Evolutionary conservation across 1,284 basidiomycete genomes (phyloP).

Genomic region (Coniferiporia sulphurascens): DNA sequence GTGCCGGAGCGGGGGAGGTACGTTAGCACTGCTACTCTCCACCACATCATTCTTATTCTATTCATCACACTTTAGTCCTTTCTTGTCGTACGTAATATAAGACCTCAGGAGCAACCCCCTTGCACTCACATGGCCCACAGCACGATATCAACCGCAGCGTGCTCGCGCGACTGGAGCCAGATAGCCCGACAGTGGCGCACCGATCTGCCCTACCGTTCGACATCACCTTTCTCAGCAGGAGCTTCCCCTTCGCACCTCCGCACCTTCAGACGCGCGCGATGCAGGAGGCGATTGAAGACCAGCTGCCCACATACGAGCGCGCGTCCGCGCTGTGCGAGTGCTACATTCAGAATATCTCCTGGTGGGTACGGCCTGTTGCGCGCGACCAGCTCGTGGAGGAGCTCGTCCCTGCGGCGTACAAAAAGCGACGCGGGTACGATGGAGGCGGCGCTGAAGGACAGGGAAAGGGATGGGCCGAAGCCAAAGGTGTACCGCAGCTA

Average conservation of each 20-base stretch:
- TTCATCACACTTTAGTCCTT: neutral
- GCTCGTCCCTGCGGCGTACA: slow-evolving; percentile 7
- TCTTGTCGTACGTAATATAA: neutral
- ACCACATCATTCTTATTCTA: neutral
- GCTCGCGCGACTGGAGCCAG: neutral
- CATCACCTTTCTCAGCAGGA: neutral
- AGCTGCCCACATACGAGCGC: slow-evolving; percentile 6
- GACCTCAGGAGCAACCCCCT: neutral
- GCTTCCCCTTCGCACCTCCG: neutral
- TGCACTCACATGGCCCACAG: neutral
- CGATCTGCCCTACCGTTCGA: neutral
- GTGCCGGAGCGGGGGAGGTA: neutral
- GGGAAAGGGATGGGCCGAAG: neutral
- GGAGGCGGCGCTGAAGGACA: neutral
- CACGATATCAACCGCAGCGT: neutral
- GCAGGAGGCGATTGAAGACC: neutral
- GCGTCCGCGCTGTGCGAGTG: slow-evolving; percentile 8
- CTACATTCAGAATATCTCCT: slow-evolving; percentile 1
- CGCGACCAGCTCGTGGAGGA: slow-evolving; percentile 12
- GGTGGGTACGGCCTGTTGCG: slow-evolving; percentile 1
- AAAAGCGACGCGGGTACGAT: neutral
- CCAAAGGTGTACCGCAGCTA: no score
- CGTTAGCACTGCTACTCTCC: neutral
- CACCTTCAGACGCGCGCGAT: neutral
- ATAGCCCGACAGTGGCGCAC: neutral